Base-by-base conservation (phyloP, 169 alveolate genomes). In the Eimeria sp. region DNA sequence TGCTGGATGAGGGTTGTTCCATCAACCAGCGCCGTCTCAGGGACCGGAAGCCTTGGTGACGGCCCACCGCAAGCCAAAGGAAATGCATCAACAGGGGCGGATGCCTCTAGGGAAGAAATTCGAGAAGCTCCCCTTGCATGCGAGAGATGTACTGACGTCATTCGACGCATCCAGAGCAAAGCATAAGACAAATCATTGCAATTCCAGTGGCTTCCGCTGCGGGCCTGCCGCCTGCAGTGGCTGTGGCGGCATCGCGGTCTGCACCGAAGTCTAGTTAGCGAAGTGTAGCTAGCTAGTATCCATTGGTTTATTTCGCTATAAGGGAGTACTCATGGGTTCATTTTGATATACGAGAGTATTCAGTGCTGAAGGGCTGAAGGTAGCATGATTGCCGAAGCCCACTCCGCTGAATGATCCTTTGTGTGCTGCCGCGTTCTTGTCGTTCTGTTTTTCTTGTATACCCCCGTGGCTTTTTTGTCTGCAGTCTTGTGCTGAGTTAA, bases 1-100 rank as follows among this genome's bases (percentile, higher is more conserved):
- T 87, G 93, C 82, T 87, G 93, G 93, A 87, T 87, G 93, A 33
- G 93, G 62, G 93, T 23, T 37, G 71, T 58, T 2, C 40, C 90
- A 58, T 49, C 88, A 52, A 30, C 74, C 77, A 33, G 54, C 30
- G 90, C 37, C 23, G 40, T 33, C 58, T 56, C 90, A 33, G 90
- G 10, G 90, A 23, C 74, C 30, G 76, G 27, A 33, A 68, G 82
- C 54, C 62, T 20, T 54, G 66, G 4, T 20, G 20, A 30, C 60
- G 49, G 43, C 16, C 30, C 46, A n/a, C 88, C 25, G 49, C 80
- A 60, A 13, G 76, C 49, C 16, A 78, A 54, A 0, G 78, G 27
- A 85, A 23, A 58, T 37, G 58, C 91, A 40, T 14, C 91, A 58
- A 33, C 93, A 56, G 83, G 30, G 56, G 40, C 64, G 62, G 66